These are phyloP conservation scores for Erythrophleum fordii DNA, from an alignment of 306 rosid species.

Conservation along the genomic window DNA sequence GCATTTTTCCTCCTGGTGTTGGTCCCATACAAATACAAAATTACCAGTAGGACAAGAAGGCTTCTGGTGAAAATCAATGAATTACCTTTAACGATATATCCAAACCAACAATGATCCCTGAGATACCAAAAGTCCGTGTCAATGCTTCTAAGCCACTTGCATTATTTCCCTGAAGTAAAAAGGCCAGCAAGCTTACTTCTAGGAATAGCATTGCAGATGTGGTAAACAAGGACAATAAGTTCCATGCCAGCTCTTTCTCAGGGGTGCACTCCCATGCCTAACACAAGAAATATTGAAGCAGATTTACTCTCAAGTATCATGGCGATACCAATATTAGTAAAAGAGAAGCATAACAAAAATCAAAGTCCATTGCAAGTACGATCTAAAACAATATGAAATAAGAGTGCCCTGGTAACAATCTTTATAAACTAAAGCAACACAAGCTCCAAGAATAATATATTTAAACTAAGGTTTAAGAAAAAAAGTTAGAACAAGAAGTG, in stretches of 20 bases:
- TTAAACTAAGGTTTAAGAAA: background rate
- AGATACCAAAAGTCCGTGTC: constrained; percentile 78
- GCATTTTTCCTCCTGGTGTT: background rate
- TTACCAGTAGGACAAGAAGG: constrained; percentile 19
- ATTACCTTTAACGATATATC: constrained; percentile 84
- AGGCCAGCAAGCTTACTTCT: constrained; percentile 98
- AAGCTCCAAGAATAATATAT: background rate
- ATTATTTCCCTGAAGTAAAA: constrained; percentile 86
- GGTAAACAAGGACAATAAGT: constrained; percentile 78
- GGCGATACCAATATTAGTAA: background rate
- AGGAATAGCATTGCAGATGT: constrained; percentile 93
- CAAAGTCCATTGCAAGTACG: background rate
- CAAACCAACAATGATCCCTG: constrained; percentile 80
- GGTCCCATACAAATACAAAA: background rate
- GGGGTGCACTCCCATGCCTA: constrained; percentile 91
- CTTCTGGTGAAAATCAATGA: constrained; percentile 17
- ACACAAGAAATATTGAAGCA: constrained; percentile 25
- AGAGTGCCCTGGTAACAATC: background rate
- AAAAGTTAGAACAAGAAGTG: background rate
- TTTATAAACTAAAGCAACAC: background rate
- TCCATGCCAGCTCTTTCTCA: constrained; percentile 77
- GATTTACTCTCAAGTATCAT: constrained; percentile 22
- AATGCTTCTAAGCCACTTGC: constrained; percentile 77
- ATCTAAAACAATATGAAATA: background rate
- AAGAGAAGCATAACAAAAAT: background rate